Percentiles rank a stretch among this genome's conserved stretches.
Conservation (phyloP, 495 filamentous ascomycete genomes). For the Penicillium antarcticum region DNA sequence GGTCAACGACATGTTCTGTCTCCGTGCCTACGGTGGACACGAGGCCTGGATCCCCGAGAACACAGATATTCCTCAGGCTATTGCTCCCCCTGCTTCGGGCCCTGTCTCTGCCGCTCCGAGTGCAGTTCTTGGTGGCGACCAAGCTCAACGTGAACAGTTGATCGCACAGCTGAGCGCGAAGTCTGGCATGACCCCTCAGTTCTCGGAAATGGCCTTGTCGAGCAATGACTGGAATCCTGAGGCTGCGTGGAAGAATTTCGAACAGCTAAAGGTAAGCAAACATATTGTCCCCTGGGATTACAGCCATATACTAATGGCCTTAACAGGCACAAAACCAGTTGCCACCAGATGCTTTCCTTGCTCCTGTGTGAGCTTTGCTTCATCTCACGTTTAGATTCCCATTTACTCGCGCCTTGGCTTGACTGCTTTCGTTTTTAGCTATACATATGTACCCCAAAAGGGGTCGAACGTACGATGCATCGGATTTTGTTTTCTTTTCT, state of each 20-base stretch:
- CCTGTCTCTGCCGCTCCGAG: conserved; percentile 3
- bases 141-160: conserved; percentile 59
- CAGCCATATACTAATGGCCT: background rate
- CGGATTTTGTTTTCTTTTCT: conserved; percentile 11
- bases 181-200: conserved; percentile 70
- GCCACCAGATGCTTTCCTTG: conserved; percentile 37
- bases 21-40: conserved; percentile 63
- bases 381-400: background rate
- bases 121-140: conserved; percentile 24
- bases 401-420: too few species aligned
- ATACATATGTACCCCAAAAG: background rate
- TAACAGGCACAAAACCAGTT: conserved; percentile 25
- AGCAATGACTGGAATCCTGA: conserved; percentile 72
- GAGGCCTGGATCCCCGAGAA: conserved; percentile 55
- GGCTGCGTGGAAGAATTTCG: conserved; percentile 64
- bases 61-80: conserved; percentile 25
- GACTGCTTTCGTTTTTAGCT: conserved; percentile 1
- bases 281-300: background rate
- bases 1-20: conserved; percentile 71
- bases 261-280: conserved; percentile 45
- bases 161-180: conserved; percentile 61
- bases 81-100: conserved; percentile 2
- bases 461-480: conserved; percentile 10
- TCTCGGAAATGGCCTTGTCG: conserved; percentile 66
- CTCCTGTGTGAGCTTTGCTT: conserved; percentile 13